Evolutionary conservation across 441 rosid species (phyloP), one percentile per base, ranked within the genome.

Genomic region (Adansonia rubrostipa): DNA sequence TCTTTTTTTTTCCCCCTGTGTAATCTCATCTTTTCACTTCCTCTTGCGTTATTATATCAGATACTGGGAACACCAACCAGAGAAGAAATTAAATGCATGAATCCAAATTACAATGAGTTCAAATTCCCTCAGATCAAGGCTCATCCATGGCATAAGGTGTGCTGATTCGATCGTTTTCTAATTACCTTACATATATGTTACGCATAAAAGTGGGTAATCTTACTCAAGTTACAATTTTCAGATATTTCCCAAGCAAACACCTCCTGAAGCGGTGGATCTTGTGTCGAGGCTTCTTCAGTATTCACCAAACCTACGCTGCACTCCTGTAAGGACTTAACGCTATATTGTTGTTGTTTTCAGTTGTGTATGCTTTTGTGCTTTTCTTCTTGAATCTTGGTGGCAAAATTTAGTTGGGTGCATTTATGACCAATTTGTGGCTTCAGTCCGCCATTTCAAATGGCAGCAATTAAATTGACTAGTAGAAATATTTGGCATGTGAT

Each of bases 91-190:
- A 90, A 83, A 85, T 94, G 97, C 84, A 92, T 94, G 97, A 94
- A 92, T 82, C 97, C 97, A 51, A 92, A 93, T 78, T 96, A 93
- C 85, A 93, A 88, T 0, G 98, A 94, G 77, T 96, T 93, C 79
- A 94, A 93, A 83, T 96, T 96, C 78, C 96, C 96, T 74, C 93
- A 92, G 88, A 88, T 91, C 9, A 92, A 91, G 86, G 94, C 97
- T 80, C 97, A 94, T 61, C 98, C 98, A 56, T 91, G 96, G 99
- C 97, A 92, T 86, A 96, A 96, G 93, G 96, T 89, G 62, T 80
- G 85, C 67, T 45, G 17, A 33, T 75, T 20, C 54, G 3, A 56
- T 68, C 8, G 13, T 81, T 24, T 78, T 57, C 20, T 48, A 17
- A 7, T 77, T 60, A 22, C 50, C 48, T 28, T n/a, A 8, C 54